Conservation (phyloP, 1,139 yeast genomes). For the Geotrichum bryndzae region DNA sequence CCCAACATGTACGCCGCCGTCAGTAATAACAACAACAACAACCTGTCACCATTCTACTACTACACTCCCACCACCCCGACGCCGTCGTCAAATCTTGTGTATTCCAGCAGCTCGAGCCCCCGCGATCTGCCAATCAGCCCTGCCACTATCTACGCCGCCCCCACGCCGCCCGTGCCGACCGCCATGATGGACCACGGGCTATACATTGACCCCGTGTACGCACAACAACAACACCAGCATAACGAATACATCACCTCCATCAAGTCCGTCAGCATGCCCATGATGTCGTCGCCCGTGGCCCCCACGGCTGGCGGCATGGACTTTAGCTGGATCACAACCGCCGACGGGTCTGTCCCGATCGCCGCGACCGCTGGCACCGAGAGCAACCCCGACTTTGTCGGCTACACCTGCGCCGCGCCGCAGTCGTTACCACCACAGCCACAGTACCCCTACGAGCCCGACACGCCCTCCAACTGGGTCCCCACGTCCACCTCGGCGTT, state of each 20-base stretch:
- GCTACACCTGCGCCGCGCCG: not conserved
- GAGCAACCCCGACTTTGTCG: not conserved
- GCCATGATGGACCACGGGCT: not conserved
- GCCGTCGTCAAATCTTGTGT: constrained; percentile 1
- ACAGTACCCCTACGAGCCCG: not conserved
- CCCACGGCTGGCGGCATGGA: not conserved
- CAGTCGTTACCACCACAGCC: not conserved
- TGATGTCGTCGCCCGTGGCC: constrained; percentile 3
- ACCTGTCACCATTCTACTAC: constrained; percentile 4
- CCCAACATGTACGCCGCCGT: not conserved
- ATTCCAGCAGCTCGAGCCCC: not conserved
- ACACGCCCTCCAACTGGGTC: not conserved
- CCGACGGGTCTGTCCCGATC: not conserved
- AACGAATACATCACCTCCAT: not conserved
- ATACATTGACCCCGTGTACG: constrained; percentile 1
- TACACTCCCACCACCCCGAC: not conserved
- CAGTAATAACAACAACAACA: not conserved
- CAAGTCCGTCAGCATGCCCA: not conserved
- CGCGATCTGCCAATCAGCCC: constrained; percentile 2
- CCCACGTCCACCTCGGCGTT: not conserved
- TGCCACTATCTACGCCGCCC: not conserved
- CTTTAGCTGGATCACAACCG: not conserved
- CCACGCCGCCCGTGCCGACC: not conserved
- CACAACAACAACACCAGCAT: not conserved
- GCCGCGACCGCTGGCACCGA: not conserved